phyloP scores from a whole-genome alignment of 2,329 filamentous ascomycete genomes.

The Nothophoma quercina region DNA sequence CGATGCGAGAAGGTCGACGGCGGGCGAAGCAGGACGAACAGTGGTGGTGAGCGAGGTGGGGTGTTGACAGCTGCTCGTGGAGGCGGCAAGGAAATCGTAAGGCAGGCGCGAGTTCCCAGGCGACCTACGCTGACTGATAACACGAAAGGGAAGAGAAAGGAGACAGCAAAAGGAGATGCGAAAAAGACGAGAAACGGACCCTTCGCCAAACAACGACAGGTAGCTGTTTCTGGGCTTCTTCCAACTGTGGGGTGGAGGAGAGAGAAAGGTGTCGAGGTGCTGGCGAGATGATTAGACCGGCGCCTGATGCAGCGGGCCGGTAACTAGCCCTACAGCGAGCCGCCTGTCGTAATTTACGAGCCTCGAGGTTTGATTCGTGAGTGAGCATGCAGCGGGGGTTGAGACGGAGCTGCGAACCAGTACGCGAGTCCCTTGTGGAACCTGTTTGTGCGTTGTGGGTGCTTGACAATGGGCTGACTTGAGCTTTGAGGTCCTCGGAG shows the following conservation, averaged over 20 bases:
- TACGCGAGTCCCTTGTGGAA: neutral
- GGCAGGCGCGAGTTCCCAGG: slow-evolving; percentile 32
- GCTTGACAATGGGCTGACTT: neutral
- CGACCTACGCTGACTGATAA: slow-evolving; percentile 37
- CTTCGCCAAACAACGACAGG: slow-evolving; percentile 43
- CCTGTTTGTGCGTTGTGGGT: neutral
- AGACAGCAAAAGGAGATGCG: slow-evolving; percentile 48
- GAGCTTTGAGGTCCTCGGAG: neutral
- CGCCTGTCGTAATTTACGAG: slow-evolving; percentile 7
- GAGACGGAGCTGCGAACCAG: neutral
- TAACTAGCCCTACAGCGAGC: slow-evolving; percentile 17
- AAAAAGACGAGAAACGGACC: slow-evolving; percentile 44
- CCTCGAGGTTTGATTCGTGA: neutral
- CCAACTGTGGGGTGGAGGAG: slow-evolving; percentile 48
- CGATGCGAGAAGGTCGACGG: slow-evolving; percentile 19
- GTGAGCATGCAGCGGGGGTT: neutral
- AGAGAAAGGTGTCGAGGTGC: slow-evolving; percentile 38
- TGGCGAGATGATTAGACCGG: slow-evolving; percentile 15
- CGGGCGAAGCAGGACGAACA: slow-evolving; percentile 18
- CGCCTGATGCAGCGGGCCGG: slow-evolving; percentile 19
- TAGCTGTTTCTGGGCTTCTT: slow-evolving; percentile 21
- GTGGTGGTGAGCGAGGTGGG: slow-evolving; percentile 24
- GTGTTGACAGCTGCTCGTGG: slow-evolving; percentile 26
- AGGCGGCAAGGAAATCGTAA: slow-evolving; percentile 41
- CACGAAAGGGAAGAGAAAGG: slow-evolving; percentile 46